Percentiles rank a stretch among this genome's conserved stretches.
Conservation (phyloP, 495 filamentous ascomycete genomes). For the Neurospora tetraspora region DNA sequence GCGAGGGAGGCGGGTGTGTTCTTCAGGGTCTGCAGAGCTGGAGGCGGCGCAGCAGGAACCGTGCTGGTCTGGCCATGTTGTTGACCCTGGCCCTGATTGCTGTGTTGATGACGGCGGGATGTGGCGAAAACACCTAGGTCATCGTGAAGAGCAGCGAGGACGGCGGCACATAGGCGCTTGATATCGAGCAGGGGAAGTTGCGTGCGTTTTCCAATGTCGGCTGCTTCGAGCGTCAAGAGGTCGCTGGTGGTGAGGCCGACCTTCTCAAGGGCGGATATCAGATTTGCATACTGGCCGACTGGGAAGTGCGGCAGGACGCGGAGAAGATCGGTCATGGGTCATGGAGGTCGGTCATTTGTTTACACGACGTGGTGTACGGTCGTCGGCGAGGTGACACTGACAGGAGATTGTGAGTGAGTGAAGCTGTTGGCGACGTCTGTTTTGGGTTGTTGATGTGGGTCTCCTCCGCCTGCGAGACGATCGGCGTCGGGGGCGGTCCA, state of each 20-base stretch:
- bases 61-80: not conserved
- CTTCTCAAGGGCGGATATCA: slow-evolving; percentile 72
- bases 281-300: slow-evolving; percentile 55
- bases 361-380: not conserved
- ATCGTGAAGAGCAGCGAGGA: slow-evolving; percentile 55
- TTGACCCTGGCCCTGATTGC: not conserved
- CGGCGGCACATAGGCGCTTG: slow-evolving; percentile 52
- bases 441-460: not conserved
- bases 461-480: not conserved
- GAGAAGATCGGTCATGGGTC: slow-evolving; percentile 76
- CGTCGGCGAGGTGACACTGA: not conserved
- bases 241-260: slow-evolving; percentile 67
- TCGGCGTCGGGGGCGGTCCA: not conserved
- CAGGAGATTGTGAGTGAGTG: not conserved
- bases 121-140: slow-evolving; percentile 42
- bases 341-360: not conserved
- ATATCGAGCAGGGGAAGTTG: slow-evolving; percentile 73
- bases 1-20: slow-evolving; percentile 32
- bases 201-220: slow-evolving; percentile 79
- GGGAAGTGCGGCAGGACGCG: slow-evolving; percentile 71
- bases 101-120: not conserved
- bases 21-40: slow-evolving; percentile 7
- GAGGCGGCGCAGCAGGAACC: not conserved
- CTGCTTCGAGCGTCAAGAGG: slow-evolving; percentile 71
- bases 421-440: not conserved